A percentile compares a stretch with the other conserved stretches of the same genome.
These are phyloP conservation scores for Rhizoclosmatium sp. DNA, from an alignment of 192 early-diverging fungal genomes.

Conservation along the genomic window DNA sequence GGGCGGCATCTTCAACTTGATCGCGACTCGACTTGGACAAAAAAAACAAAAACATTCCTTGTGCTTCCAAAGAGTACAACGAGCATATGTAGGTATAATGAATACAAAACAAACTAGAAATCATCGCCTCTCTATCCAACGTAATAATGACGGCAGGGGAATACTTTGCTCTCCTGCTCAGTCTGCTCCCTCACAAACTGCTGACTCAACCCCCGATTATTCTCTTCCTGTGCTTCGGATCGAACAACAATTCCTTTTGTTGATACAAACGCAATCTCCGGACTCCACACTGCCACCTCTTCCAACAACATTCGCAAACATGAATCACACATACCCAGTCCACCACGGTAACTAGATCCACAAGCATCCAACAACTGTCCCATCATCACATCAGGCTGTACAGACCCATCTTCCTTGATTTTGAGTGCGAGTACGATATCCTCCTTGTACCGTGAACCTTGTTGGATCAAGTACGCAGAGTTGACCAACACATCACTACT, in stretches of 20 bases:
- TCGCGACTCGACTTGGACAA: not conserved
- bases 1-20: not conserved
- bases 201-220: not conserved
- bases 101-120: constrained; percentile 5
- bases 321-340: constrained; percentile 27
- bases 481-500: constrained; percentile 28
- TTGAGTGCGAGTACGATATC: not conserved
- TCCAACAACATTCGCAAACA: constrained; percentile 16
- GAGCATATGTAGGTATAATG: not conserved
- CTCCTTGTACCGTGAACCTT: not conserved
- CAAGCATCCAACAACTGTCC: constrained; percentile 11
- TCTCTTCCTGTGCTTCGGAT: not conserved
- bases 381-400: constrained; percentile 1
- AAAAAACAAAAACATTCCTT: not conserved
- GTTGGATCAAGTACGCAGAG: constrained; percentile 25
- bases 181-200: not conserved
- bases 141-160: not conserved
- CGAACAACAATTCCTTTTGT: not conserved
- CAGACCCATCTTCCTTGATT: not conserved
- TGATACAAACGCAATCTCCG: constrained; percentile 29
- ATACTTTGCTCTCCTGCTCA: not conserved
- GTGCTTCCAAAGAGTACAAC: no score
- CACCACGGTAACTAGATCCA: not conserved
- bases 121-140: not conserved
- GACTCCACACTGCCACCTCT: not conserved